These are phyloP conservation scores for Sequoiadendron giganteum DNA, from an alignment of 75 land plant genomes.

Conservation along the genomic window DNA sequence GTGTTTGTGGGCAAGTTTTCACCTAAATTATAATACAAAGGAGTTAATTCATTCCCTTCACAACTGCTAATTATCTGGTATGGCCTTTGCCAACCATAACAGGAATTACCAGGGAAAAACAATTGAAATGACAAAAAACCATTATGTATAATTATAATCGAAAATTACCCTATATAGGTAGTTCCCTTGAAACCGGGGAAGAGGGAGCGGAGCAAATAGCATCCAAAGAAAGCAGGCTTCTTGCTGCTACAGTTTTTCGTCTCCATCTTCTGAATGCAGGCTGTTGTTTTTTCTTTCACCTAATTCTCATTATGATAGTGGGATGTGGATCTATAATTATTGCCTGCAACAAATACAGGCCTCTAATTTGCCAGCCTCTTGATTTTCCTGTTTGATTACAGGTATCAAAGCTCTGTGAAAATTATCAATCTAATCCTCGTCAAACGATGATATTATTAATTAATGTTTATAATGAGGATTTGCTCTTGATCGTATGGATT, in stretches of 20 bases:
- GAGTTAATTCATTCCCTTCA: too few relatives aligned
- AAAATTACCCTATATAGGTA: conserved; percentile 68
- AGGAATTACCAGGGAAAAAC: not conserved
- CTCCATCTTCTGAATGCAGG: not conserved
- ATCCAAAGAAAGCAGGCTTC: conserved; percentile 46
- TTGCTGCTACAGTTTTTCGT: not conserved
- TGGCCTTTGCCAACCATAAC: too few relatives aligned
- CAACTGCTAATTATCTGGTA: not conserved
- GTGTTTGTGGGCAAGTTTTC: not conserved
- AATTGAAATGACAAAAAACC: not conserved
- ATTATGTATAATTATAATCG: not conserved
- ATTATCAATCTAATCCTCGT: too few relatives aligned
- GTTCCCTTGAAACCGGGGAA: conserved; percentile 60
- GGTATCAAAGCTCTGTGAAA: not conserved
- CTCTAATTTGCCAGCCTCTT: not conserved
- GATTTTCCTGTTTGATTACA: not conserved
- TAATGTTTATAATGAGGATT: too few relatives aligned
- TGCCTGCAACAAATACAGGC: not conserved
- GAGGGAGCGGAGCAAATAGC: conserved; percentile 71
- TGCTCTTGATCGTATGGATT: too few relatives aligned
- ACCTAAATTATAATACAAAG: not conserved
- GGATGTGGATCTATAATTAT: not conserved
- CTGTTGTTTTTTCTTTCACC: not conserved
- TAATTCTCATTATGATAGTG: not conserved
- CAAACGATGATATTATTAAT: too few relatives aligned